Conservation (phyloP, 192 early-diverging fungal species). For the Allomyces arbusculus region DNA sequence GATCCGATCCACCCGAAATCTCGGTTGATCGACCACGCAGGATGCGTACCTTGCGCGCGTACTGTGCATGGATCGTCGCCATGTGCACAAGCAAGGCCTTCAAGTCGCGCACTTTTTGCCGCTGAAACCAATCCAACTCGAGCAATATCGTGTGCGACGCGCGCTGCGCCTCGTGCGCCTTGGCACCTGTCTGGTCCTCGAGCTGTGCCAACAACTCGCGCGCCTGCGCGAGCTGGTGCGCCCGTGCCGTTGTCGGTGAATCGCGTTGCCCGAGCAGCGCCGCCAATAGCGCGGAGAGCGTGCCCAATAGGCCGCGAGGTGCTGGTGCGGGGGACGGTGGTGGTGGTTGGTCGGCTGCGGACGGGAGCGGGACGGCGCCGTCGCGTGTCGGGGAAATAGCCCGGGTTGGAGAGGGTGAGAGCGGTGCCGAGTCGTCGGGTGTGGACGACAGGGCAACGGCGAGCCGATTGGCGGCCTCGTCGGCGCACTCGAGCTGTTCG, state of each 20-base stretch:
- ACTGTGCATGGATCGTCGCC: too few species aligned
- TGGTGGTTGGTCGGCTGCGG: too few species aligned
- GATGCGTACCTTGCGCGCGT: too few species aligned
- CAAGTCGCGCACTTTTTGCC: constrained; percentile 65
- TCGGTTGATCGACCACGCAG: too few species aligned
- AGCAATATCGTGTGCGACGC: constrained; percentile 63
- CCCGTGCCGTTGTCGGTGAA: constrained; percentile 69
- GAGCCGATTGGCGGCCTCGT: constrained; percentile 46
- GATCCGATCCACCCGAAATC: too few species aligned
- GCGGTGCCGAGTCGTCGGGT: background rate
- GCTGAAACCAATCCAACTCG: constrained; percentile 85
- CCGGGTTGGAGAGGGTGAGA: background rate
- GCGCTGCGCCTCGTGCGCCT: constrained; percentile 47
- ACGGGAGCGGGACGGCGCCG: too few species aligned
- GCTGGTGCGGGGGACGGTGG: constrained; percentile 4
- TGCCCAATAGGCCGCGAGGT: constrained; percentile 12
- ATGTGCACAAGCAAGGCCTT: too few species aligned
- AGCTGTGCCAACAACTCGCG: constrained; percentile 56
- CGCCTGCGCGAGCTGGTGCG: constrained; percentile 61
- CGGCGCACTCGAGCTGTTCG: constrained; percentile 20
- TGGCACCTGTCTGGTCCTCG: constrained; percentile 55
- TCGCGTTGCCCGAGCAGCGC: constrained; percentile 40
- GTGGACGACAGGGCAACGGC: constrained; percentile 31
- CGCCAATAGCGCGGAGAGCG: constrained; percentile 29
- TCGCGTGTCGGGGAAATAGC: too few species aligned